A percentile compares a stretch with the other conserved stretches of the same genome.
phyloP scores from a whole-genome alignment of 768 basidiomycete species.

The Jaapia argillacea region DNA sequence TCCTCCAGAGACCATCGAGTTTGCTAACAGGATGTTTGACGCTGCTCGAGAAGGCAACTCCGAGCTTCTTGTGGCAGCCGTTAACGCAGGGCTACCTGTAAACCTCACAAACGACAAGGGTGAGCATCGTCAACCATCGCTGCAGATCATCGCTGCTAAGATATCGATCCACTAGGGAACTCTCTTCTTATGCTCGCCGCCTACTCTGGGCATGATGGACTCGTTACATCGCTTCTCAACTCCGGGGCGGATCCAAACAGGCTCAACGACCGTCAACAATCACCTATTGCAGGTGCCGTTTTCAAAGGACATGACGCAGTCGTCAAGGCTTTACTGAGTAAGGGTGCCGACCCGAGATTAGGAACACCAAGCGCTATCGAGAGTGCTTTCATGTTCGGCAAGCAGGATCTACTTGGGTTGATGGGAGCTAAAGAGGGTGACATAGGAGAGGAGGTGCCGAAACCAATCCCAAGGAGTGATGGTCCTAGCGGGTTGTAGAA shows the following conservation, averaged over 20 bases:
- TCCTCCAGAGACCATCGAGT: constrained; percentile 29
- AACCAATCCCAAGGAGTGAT: neutral
- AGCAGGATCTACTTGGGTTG: constrained; percentile 41
- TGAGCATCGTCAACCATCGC: constrained; percentile 12
- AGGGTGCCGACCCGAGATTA: constrained; percentile 49
- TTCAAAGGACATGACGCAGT: constrained; percentile 65
- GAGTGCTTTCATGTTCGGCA: constrained; percentile 57
- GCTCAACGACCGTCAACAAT: constrained; percentile 63
- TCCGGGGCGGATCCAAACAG: constrained; percentile 58
- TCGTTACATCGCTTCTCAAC: constrained; percentile 41
- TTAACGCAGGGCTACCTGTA: constrained; percentile 59
- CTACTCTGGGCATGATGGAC: constrained; percentile 53
- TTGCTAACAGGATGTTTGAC: constrained; percentile 66
- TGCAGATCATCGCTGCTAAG: neutral
- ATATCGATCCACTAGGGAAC: constrained; percentile 44
- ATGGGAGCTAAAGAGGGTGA: constrained; percentile 55
- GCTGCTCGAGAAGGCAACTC: constrained; percentile 55
- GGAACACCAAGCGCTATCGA: constrained; percentile 65
- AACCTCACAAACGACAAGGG: constrained; percentile 72
- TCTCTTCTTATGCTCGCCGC: constrained; percentile 73
- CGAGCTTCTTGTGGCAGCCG: constrained; percentile 42
- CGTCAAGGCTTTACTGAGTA: constrained; percentile 39
- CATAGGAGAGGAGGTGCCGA: constrained; percentile 20
- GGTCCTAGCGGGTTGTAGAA: neutral
- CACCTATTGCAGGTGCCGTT: constrained; percentile 66